Conservation (phyloP, 257 asterid genomes). For the Capsicum pubescens region DNA sequence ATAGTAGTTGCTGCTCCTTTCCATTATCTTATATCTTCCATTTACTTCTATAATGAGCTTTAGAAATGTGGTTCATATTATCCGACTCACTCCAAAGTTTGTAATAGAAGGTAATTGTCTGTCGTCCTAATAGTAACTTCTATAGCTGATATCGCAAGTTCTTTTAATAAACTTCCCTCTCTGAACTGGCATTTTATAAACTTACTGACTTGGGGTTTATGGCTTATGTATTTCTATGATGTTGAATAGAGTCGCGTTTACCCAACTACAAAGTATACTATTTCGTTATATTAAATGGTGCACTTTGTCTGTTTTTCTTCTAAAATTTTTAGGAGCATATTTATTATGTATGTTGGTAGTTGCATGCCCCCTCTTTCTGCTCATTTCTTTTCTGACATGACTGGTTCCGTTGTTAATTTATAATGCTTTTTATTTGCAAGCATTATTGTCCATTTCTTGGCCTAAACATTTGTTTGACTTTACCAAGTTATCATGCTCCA, state of each 20-base stretch:
- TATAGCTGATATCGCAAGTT: not conserved
- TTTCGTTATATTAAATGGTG: not conserved
- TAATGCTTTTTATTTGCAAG: not conserved
- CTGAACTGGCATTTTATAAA: not conserved
- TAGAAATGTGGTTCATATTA: not conserved
- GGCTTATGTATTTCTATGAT: not conserved
- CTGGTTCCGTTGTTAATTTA: not conserved
- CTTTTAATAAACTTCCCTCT: conserved; percentile 20
- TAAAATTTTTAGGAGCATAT: not conserved
- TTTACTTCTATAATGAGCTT: not conserved
- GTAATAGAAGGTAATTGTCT: not conserved
- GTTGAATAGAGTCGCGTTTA: not conserved
- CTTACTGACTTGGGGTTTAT: not conserved
- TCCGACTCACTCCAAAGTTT: not conserved
- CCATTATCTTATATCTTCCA: conserved; percentile 19
- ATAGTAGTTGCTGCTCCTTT: conserved; percentile 24
- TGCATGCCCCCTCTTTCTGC: not conserved
- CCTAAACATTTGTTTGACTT: not conserved
- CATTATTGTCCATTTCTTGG: conserved; percentile 11
- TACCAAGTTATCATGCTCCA: conserved; percentile 31
- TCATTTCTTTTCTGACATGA: not conserved
- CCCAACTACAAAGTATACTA: not conserved
- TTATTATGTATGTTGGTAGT: not conserved
- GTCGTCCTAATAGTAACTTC: not conserved
- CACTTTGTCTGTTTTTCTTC: conserved; percentile 17